Conservation (phyloP, 31 red algal species). For the Bonnemaisonia californica region DNA sequence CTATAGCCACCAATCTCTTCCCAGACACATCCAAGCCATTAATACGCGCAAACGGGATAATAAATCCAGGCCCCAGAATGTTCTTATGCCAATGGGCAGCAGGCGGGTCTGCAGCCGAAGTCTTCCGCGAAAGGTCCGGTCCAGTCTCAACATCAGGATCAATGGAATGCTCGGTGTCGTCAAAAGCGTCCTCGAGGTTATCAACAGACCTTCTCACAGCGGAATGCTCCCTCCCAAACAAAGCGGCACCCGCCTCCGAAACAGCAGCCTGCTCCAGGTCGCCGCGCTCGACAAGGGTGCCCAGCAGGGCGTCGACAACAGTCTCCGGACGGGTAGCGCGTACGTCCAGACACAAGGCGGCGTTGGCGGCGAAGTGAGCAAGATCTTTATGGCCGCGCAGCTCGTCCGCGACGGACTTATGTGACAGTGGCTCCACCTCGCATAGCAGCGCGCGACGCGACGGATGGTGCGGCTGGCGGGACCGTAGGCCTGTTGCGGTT, state of each 20-base stretch:
- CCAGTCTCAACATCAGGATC: background rate
- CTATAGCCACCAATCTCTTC: constrained; percentile 66
- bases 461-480: constrained; percentile 8
- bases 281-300: constrained; percentile 34
- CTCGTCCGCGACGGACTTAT: constrained; percentile 64
- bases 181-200: constrained; percentile 47
- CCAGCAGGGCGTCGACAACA: constrained; percentile 48
- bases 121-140: background rate
- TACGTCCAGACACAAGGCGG: constrained; percentile 53
- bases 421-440: constrained; percentile 66
- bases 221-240: constrained; percentile 41
- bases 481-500: background rate
- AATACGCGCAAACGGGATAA: constrained; percentile 71
- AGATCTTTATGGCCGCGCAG: constrained; percentile 81
- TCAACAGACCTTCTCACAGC: constrained; percentile 6
- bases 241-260: constrained; percentile 24
- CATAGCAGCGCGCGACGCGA: constrained; percentile 45
- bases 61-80: constrained; percentile 69
- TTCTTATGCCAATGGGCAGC: constrained; percentile 66
- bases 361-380: constrained; percentile 49
- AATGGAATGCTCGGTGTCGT: constrained; percentile 1
- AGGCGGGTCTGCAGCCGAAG: background rate
- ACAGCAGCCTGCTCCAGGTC: constrained; percentile 26
- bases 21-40: constrained; percentile 36
- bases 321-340: constrained; percentile 36